Evolutionary conservation across 495 filamentous ascomycete genomes (phyloP), one percentile per base, ranked within the genome.

Genomic region (Hypomontagnella submonticulosa): DNA sequence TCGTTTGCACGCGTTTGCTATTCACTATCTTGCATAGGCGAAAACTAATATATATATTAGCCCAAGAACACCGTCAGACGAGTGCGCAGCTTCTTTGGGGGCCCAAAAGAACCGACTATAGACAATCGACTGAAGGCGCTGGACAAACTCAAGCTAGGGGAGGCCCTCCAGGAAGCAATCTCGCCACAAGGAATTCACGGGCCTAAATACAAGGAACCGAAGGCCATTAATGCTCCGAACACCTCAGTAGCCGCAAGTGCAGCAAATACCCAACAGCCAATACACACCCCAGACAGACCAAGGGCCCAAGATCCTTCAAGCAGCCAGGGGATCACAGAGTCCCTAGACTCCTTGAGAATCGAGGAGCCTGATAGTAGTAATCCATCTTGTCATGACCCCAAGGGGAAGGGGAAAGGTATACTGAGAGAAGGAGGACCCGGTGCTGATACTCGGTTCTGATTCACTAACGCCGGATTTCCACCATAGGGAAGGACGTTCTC

Each of bases 341-440:
- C 23, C 6, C 23, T 27, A 27, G 23, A 27, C 6, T 27, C 6
- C 23, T 27, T 27, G 23, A 27, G 23, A 2, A 3, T 27, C 23
- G 23, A 27, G 6, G 23, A 27, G 23, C 23, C 23, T 27, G 23
- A 27, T 27, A 6, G 23, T 6, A 5, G 46, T 0, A 6, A 27
- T 8, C 30, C 46, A 7, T 0, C 4, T 34, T 15, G 4, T 10
- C 46, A 3, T 3, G 23, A 27, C 6, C 23, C 15, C 43, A 34
- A 43, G 16, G 37, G 30, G 4, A 60, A 60, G 23, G 57, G 47
- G 2, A 52, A 60, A 44, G 46, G 57, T 60, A 52, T 12, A 37
- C 27, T 11, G 19, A 50, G 7, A 32, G 23, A 46, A 2, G 20
- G 30, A 4, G 4, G 3, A 12, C 9, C 4, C 16, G 20, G 19